These are phyloP conservation scores for Beauveria sp. DNA, from an alignment of 2,329 filamentous ascomycete genomes.

Conservation along the genomic window DNA sequence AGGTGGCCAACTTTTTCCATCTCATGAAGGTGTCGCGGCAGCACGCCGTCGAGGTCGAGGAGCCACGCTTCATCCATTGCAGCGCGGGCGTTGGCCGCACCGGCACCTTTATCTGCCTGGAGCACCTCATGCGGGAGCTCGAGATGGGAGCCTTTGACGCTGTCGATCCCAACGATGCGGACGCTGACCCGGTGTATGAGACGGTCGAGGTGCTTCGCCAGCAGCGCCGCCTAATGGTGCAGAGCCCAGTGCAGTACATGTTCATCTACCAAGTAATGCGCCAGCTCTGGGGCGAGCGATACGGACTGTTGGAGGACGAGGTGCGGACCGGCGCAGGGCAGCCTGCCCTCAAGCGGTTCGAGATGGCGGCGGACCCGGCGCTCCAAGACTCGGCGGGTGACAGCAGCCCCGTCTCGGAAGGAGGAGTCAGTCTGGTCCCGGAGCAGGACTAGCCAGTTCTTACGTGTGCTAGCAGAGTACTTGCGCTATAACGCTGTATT, in stretches of 20 bases:
- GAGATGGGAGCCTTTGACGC: conserved; percentile 60
- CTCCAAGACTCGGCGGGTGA: conserved; percentile 17
- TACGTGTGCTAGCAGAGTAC: background rate
- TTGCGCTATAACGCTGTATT: background rate
- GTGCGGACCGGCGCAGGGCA: conserved; percentile 28
- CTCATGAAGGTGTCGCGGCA: conserved; percentile 61
- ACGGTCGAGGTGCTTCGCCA: conserved; percentile 75
- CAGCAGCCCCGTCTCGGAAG: conserved; percentile 11
- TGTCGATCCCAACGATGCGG: conserved; percentile 17
- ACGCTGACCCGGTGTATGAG: conserved; percentile 61
- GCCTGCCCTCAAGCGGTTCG: conserved; percentile 46
- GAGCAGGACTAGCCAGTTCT: background rate
- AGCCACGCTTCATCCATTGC: conserved; percentile 73
- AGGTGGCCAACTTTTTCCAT: conserved; percentile 59
- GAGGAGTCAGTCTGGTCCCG: background rate
- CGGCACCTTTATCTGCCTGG: conserved; percentile 93
- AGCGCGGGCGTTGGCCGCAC: conserved; percentile 91
- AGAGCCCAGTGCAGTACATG: conserved; percentile 72
- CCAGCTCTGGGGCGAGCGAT: conserved; percentile 64
- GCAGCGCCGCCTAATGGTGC: conserved; percentile 93
- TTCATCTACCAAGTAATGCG: conserved; percentile 85
- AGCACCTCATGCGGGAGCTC: conserved; percentile 79
- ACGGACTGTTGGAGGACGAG: conserved; percentile 32
- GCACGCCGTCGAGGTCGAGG: conserved; percentile 40
- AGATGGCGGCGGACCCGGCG: conserved; percentile 40